Base-by-base conservation (phyloP, 306 rosid species). In the Cucumis cinereus region DNA sequence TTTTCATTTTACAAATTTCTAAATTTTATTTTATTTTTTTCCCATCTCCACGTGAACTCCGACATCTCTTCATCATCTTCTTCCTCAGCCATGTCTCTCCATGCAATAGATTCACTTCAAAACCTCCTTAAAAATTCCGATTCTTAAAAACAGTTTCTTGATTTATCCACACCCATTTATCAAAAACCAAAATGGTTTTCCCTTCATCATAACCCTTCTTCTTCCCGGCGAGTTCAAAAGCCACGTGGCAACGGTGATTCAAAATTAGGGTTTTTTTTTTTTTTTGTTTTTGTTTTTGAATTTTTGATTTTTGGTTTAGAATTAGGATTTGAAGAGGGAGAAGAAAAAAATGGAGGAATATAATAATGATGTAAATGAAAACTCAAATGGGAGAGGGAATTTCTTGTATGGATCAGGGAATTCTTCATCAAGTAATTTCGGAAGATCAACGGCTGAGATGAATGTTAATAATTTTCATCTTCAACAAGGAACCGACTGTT, bases 401-500 rank as follows among this genome's bases (percentile, higher is more conserved):
- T 94, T 91, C 89, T 79, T 91, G 87, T 89, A 90, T 80, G 80
- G 89, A 0, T 83, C 89, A 3, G 74, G 52, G 5, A 80, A 75
- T 64, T 80, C 83, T 26, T 66, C 83, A 28, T 33, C 84, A 0
- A 75, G 78, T 23, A 86, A 78, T 33, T 89, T 78, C 26, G 89
- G 89, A 12, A 81, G 90, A 82, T 60, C 87, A 15, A 57, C 58
- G 73, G 59, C 78, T 43, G 83, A 83, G 80, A 79, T 86, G 79
- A 79, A 84, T 6, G 82, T 83, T 77, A 86, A 76, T 80, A 61
- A 81, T 53, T 87, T 92, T 56, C 90, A 89, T 80, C 89, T 87
- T 53, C 98, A 92, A 79, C 81, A 92, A 13, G 79, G 87, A 26
- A 71, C 90, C 8, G 90, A 89, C n/a, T 76, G 81, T 73, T 88